A percentile compares a stretch with the other conserved stretches of the same genome.
Conservation (phyloP, 495 filamentous ascomycete genomes). For the Talaromyces liani region DNA sequence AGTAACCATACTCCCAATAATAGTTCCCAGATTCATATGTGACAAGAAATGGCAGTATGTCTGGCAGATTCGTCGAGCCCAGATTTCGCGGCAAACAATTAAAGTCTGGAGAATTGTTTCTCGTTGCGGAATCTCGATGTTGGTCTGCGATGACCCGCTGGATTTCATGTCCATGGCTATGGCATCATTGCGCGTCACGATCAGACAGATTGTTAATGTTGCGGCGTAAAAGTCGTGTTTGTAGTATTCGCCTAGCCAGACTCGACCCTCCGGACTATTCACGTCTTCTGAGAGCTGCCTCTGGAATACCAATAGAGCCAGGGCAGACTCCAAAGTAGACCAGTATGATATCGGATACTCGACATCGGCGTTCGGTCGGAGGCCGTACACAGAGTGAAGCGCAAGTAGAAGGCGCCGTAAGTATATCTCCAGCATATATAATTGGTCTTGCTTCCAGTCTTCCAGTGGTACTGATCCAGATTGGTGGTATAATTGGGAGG, state of each 20-base stretch:
- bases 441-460: conserved; percentile 3
- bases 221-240: conserved; percentile 10
- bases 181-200: neutral
- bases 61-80: conserved; percentile 8
- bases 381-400: conserved; percentile 1
- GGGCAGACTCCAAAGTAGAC: conserved; percentile 4
- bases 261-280: neutral
- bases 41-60: conserved; percentile 8
- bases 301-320: conserved; percentile 4
- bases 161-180: neutral
- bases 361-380: conserved; percentile 4
- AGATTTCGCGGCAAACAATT: conserved; percentile 7
- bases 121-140: conserved; percentile 5
- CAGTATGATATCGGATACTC: conserved; percentile 8
- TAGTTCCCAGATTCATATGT: conserved; percentile 4
- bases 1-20: neutral
- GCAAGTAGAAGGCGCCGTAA: conserved; percentile 5
- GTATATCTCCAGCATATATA: conserved; percentile 4
- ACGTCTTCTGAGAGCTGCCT: conserved; percentile 3
- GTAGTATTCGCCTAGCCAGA: conserved; percentile 5
- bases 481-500: neutral
- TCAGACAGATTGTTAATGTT: conserved; percentile 5
- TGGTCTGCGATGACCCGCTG: neutral
- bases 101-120: conserved; percentile 8
- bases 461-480: neutral